A percentile compares a stretch with the other conserved stretches of the same genome.
These are phyloP conservation scores for Pelargonium nanum DNA, from an alignment of 345 rosid genomes.

Conservation along the genomic window DNA sequence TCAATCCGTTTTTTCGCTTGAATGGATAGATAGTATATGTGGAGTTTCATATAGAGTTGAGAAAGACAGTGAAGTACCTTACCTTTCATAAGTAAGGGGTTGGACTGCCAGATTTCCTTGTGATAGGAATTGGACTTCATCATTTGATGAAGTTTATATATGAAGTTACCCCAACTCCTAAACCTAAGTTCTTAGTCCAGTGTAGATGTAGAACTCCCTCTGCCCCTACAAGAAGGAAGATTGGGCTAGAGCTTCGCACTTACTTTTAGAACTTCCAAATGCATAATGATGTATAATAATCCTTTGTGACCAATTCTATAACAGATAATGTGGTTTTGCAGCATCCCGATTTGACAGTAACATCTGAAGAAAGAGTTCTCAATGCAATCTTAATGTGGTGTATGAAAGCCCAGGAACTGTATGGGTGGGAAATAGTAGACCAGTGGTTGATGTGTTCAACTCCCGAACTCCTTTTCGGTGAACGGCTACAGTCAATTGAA, in stretches of 20 bases:
- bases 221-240: not conserved
- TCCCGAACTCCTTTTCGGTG: constrained; percentile 41
- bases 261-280: not conserved
- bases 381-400: constrained; percentile 88
- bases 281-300: not conserved
- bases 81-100: not conserved
- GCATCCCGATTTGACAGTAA: constrained; percentile 88
- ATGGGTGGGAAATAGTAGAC: constrained; percentile 64
- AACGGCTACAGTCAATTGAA: constrained; percentile 48
- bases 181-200: not conserved
- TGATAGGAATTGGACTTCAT: not conserved
- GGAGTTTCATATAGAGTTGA: not conserved
- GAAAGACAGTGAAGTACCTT: not conserved
- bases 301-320: constrained; percentile 6
- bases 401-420: constrained; percentile 51
- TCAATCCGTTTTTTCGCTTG: not conserved
- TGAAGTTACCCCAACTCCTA: too few species aligned
- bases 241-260: not conserved
- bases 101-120: not conserved
- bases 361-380: constrained; percentile 84
- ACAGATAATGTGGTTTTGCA: constrained; percentile 33
- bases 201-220: not conserved
- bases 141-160: too few species aligned
- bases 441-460: constrained; percentile 32
- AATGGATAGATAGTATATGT: not conserved